These are phyloP conservation scores for Sporisorium exsertum DNA, from an alignment of 1,284 basidiomycete species.

Conservation along the genomic window DNA sequence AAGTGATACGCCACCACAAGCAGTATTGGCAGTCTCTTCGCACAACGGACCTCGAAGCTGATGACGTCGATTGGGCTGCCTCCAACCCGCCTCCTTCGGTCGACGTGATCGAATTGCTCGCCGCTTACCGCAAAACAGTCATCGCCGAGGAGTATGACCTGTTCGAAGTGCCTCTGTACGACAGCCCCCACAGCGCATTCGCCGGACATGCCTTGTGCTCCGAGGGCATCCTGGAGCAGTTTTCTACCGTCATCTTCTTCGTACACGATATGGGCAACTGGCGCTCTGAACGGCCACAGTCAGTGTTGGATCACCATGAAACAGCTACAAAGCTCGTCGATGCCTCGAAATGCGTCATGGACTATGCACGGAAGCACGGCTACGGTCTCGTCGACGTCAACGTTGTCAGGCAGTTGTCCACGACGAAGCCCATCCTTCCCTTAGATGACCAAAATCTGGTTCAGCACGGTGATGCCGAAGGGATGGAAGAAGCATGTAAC, in stretches of 20 bases:
- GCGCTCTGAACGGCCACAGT: constrained; percentile 23
- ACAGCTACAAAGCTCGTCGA: constrained; percentile 73
- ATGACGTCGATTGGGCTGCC: constrained; percentile 22
- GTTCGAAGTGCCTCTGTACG: constrained; percentile 81
- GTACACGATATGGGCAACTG: constrained; percentile 62
- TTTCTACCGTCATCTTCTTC: constrained; percentile 54
- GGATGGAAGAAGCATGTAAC: neutral
- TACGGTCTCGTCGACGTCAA: constrained; percentile 89
- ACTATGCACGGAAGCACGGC: constrained; percentile 78
- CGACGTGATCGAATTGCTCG: constrained; percentile 77
- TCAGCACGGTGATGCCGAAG: neutral
- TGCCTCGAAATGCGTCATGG: constrained; percentile 81
- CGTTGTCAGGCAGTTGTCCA: constrained; percentile 78
- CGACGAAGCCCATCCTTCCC: constrained; percentile 1
- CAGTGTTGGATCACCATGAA: neutral
- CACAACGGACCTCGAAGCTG: constrained; percentile 28
- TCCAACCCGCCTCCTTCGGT: constrained; percentile 16
- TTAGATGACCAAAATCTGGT: neutral
- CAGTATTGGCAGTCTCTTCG: constrained; percentile 87
- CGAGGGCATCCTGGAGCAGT: constrained; percentile 72
- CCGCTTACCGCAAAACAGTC: constrained; percentile 83
- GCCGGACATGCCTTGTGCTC: constrained; percentile 85
- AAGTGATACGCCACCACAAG: constrained; percentile 86
- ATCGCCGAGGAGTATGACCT: constrained; percentile 80
- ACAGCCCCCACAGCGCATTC: constrained; percentile 78